A percentile compares a stretch with the other conserved stretches of the same genome.
phyloP scores from a whole-genome alignment of 108 stramenopile species.

The Tribonema minus region DNA sequence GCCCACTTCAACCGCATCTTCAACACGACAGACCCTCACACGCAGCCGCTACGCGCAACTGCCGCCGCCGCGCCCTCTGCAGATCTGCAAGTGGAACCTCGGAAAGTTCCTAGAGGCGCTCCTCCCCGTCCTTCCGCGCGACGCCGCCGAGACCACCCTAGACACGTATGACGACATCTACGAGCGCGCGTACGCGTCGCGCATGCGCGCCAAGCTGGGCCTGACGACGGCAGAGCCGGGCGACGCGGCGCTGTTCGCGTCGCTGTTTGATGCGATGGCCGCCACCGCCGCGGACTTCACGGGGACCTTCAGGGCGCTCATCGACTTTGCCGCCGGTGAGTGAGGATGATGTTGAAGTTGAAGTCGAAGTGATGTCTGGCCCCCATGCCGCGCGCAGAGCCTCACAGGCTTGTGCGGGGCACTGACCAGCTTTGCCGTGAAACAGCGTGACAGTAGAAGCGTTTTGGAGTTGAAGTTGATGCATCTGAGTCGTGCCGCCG shows the following conservation, averaged over 20 bases:
- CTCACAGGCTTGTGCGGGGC: no score
- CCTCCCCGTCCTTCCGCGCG: conserved; percentile 10
- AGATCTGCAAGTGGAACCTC: conserved; percentile 51
- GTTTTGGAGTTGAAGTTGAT: no score
- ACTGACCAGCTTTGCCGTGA: no score
- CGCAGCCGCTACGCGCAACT: no score
- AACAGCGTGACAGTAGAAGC: no score
- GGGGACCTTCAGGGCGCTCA: conserved; percentile 30
- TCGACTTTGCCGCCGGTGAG: neutral
- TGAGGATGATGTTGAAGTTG: no score
- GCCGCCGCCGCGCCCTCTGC: no score
- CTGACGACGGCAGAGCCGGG: neutral
- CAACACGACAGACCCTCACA: no score
- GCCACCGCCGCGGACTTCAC: conserved; percentile 40
- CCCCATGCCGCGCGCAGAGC: no score
- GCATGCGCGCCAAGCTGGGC: conserved; percentile 42
- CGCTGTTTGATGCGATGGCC: conserved; percentile 22
- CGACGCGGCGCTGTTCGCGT: conserved; percentile 19
- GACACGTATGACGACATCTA: conserved; percentile 18
- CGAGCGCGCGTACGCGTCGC: neutral
- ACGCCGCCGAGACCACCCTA: conserved; percentile 5
- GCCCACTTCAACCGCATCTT: no score
- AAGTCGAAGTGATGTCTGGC: no score
- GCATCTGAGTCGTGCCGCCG: no score
- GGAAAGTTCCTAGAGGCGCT: conserved; percentile 33